A percentile compares a stretch with the other conserved stretches of the same genome.
These are phyloP conservation scores for Auricularia cornea DNA, from an alignment of 768 basidiomycete species.

Conservation along the genomic window DNA sequence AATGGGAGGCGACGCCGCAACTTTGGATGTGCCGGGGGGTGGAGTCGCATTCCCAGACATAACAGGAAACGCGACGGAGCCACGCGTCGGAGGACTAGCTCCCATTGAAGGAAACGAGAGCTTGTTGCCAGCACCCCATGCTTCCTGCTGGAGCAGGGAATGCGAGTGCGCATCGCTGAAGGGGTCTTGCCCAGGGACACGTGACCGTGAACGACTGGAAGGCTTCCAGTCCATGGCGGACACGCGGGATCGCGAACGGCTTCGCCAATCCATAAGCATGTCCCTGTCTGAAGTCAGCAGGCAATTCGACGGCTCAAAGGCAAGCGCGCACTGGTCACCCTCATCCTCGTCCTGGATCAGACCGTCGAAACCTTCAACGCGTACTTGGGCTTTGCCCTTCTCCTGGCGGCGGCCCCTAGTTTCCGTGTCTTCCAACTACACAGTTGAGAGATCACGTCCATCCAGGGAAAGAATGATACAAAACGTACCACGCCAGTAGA, in stretches of 20 bases:
- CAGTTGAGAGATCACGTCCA: not conserved
- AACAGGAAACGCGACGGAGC: not conserved
- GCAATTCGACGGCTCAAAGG: constrained; percentile 10
- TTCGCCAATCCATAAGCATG: constrained; percentile 19
- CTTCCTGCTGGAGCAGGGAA: constrained; percentile 17
- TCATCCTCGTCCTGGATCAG: constrained; percentile 67
- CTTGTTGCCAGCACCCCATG: constrained; percentile 15
- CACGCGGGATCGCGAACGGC: constrained; percentile 26
- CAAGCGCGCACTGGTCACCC: constrained; percentile 51
- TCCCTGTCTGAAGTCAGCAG: constrained; percentile 11
- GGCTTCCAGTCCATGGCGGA: constrained; percentile 87
- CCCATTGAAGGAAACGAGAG: constrained; percentile 32
- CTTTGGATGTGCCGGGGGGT: constrained; percentile 14
- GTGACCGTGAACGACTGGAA: constrained; percentile 82
- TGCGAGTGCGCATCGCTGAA: constrained; percentile 27
- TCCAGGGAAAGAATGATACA: not conserved
- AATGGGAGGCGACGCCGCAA: constrained; percentile 23
- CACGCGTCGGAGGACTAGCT: not conserved
- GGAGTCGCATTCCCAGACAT: constrained; percentile 9
- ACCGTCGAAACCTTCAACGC: constrained; percentile 76
- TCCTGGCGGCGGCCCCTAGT: constrained; percentile 67
- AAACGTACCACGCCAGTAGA: not conserved
- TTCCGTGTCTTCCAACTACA: constrained; percentile 20
- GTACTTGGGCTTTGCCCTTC: constrained; percentile 72
- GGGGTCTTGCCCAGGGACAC: constrained; percentile 40